Evolutionary conservation across 352 stramenopile genomes (phyloP).

Genomic region (Peronosclerospora sorghi): DNA sequence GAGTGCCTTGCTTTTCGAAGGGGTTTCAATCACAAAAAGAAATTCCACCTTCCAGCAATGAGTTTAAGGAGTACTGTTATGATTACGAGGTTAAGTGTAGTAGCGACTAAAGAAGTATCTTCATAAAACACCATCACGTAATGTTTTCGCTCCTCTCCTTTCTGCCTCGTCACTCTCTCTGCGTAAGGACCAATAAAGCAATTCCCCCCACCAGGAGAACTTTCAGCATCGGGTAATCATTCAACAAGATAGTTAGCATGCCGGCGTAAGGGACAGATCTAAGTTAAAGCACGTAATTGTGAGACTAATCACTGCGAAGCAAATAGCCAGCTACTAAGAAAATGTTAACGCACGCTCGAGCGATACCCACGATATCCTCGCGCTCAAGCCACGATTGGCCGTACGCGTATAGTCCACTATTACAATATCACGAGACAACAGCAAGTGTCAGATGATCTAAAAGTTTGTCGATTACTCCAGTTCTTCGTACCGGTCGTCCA

Average conservation of each 20-base stretch:
- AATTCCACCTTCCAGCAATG: slow-evolving; percentile 9
- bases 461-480: no score
- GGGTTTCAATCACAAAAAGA: slow-evolving; percentile 6
- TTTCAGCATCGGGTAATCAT: slow-evolving; percentile 98
- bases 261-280: slow-evolving; percentile 95
- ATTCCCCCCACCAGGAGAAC: slow-evolving; percentile 69
- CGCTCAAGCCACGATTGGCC: slow-evolving; percentile 97
- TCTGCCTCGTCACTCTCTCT: slow-evolving; percentile 42
- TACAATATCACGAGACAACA: neutral
- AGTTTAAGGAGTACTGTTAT: slow-evolving; percentile 15
- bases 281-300: slow-evolving; percentile 2
- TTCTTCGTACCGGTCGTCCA: slow-evolving; percentile 87
- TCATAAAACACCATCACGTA: neutral
- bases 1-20: slow-evolving; percentile 20
- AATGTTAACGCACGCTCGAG: slow-evolving; percentile 63
- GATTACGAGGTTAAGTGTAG: no score
- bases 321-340: neutral
- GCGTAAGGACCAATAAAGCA: slow-evolving; percentile 71
- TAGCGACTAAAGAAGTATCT: slow-evolving; percentile 24
- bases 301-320: neutral
- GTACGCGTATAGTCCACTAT: slow-evolving; percentile 91
- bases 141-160: neutral
- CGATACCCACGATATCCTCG: slow-evolving; percentile 96
- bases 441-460: no score
- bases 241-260: slow-evolving; percentile 98